Conservation (phyloP, 495 filamentous ascomycete genomes). For the Tuber borchii region DNA sequence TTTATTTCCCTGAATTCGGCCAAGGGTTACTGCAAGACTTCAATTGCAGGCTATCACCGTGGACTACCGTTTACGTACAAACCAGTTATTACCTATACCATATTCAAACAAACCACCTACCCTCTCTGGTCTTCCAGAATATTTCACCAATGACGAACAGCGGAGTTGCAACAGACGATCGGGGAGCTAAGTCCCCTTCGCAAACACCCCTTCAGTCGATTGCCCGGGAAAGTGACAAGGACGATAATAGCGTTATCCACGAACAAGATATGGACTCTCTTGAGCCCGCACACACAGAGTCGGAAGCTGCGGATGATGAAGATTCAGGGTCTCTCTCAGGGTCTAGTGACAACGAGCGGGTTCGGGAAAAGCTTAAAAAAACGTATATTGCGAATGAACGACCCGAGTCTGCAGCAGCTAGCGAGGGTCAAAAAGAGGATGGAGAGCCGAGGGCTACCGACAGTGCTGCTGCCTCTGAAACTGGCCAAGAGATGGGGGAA, state of each 20-base stretch:
- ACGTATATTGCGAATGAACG: conserved; percentile 39
- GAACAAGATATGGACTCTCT: conserved; percentile 17
- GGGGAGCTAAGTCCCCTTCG: background rate
- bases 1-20: background rate
- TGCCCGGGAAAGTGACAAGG: background rate
- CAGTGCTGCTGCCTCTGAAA: conserved; percentile 26
- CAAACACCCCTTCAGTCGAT: background rate
- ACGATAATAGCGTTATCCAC: conserved; percentile 15
- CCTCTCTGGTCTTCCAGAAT: background rate
- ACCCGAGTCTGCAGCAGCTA: conserved; percentile 30
- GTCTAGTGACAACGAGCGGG: conserved; percentile 33
- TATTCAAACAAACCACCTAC: background rate
- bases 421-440: conserved; percentile 24
- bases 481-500: conserved; percentile 35
- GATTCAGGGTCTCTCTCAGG: background rate
- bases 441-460: conserved; percentile 8
- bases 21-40: background rate
- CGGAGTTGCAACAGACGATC: conserved; percentile 34
- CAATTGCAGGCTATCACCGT: background rate
- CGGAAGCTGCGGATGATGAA: background rate
- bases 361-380: conserved; percentile 42
- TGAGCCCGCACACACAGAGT: background rate
- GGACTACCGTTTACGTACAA: background rate
- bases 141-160: conserved; percentile 37
- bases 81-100: background rate